Evolutionary conservation across 495 filamentous ascomycete genomes (phyloP).

Genomic region (Amorphotheca resinae): DNA sequence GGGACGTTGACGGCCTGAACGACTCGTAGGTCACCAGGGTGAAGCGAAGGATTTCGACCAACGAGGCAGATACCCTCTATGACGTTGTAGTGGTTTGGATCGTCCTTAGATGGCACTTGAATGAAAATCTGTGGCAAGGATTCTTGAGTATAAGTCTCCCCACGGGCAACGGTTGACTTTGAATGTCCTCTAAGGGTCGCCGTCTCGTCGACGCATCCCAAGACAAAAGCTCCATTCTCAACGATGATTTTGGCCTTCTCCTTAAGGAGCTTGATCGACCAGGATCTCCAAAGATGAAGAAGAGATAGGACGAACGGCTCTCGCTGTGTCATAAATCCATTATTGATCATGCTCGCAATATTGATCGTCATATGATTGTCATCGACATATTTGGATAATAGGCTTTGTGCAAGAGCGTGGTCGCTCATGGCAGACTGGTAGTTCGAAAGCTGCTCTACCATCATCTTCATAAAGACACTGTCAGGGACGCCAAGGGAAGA

Average conservation of each 20-base stretch:
- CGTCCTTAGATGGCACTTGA: constrained; percentile 49
- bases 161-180: constrained; percentile 14
- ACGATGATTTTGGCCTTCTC: constrained; percentile 85
- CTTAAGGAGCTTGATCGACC: constrained; percentile 75
- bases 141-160: constrained; percentile 22
- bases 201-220: constrained; percentile 87
- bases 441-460: constrained; percentile 47
- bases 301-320: constrained; percentile 79
- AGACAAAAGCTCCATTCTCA: constrained; percentile 69
- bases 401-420: constrained; percentile 42
- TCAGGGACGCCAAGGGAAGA: constrained; percentile 64
- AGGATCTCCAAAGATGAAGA: constrained; percentile 63
- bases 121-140: constrained; percentile 79
- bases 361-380: constrained; percentile 67
- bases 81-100: constrained; percentile 38
- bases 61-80: constrained; percentile 73
- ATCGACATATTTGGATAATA: constrained; percentile 69
- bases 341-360: constrained; percentile 59
- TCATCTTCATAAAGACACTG: constrained; percentile 51
- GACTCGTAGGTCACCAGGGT: constrained; percentile 85
- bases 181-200: constrained; percentile 59
- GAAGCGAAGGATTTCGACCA: constrained; percentile 86
- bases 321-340: constrained; percentile 59
- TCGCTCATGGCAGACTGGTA: constrained; percentile 58
- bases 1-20: constrained; percentile 73